Evolutionary conservation across 2,329 filamentous ascomycete genomes (phyloP), one percentile per base, ranked within the genome.

Genomic region (Capronia epimyces): DNA sequence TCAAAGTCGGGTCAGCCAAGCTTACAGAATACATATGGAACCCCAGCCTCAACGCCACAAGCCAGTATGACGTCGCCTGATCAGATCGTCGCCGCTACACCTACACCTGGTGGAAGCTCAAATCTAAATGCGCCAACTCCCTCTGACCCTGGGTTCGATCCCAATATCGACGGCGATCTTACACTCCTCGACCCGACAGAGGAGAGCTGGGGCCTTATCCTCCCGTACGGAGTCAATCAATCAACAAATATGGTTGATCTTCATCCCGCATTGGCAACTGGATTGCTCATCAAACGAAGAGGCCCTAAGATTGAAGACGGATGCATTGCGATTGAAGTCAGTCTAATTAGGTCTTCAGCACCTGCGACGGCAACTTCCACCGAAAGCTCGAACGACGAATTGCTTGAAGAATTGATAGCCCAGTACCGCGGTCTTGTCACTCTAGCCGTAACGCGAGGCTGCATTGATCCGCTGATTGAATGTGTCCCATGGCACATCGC

Each of bases 181-280:
- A 70, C 76, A 8, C 72, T 84, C 9, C 66, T 79, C 32, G 80
- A 84, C 59, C 65, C 75, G 15, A 73, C 72, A 18, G 80, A 84
- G 60, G 80, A 84, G 56, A 77, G 76, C 1, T 83, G 79, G 78
- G 73, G 71, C 25, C 66, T 82, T 6, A 70, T 81, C 16, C 69
- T 83, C 50, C 74, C 74, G 0, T 75, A 77, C 59, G 72, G 68
- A 22, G 59, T 71, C 27, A 71, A 71, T 50, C 68, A 65, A 50
- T 69, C 70, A 3, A 63, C 65, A 0, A 69, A 68, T 41, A 58
- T 73, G 29, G 67, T 68, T 6, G 69, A 71, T 45, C 52, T 58
- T 9, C 66, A 67, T 18, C 71, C 71, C 18, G 67, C 70, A 6
- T 57, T 73, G 34, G 66, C 66, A n/a, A 75, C 70, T 52, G 73